phyloP scores from a whole-genome alignment of 1,284 basidiomycete species.

The Testicularia cyperi region DNA sequence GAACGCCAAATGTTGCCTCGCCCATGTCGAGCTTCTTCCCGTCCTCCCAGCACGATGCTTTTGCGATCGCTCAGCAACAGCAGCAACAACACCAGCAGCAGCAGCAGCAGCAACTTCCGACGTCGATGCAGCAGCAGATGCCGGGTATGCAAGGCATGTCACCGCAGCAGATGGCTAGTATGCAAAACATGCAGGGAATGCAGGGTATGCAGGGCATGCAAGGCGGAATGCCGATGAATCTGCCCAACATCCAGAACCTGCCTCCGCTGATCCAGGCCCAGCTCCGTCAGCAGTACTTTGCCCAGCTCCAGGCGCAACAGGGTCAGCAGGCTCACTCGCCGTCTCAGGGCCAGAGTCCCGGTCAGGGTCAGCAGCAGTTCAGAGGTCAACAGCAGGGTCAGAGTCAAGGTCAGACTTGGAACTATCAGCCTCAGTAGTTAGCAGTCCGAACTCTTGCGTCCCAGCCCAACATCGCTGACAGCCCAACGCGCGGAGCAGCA shows the following conservation, averaged over 20 bases:
- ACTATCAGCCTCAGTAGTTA: too few species aligned
- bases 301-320: conserved; percentile 32
- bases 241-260: conserved; percentile 30
- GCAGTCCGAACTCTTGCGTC: too few species aligned
- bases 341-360: too few species aligned
- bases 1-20: conserved; percentile 15
- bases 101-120: too few species aligned
- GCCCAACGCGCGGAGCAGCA: too few species aligned
- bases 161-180: too few species aligned
- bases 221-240: conserved; percentile 6
- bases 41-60: conserved; percentile 5
- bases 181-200: too few species aligned
- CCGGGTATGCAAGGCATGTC: too few species aligned
- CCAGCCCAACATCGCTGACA: too few species aligned
- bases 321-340: too few species aligned
- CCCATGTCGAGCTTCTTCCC: conserved; percentile 13
- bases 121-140: too few species aligned
- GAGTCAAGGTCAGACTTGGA: too few species aligned
- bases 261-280: conserved; percentile 39
- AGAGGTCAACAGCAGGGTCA: conserved; percentile 6
- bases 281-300: conserved; percentile 38
- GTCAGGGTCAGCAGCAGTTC: conserved; percentile 7
- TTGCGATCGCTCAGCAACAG: conserved; percentile 10
- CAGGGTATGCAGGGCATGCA: neutral
- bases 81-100: conserved; percentile 5